Evolutionary conservation across 1,139 yeast species (phyloP).

Genomic region (Lodderomyces margitis): DNA sequence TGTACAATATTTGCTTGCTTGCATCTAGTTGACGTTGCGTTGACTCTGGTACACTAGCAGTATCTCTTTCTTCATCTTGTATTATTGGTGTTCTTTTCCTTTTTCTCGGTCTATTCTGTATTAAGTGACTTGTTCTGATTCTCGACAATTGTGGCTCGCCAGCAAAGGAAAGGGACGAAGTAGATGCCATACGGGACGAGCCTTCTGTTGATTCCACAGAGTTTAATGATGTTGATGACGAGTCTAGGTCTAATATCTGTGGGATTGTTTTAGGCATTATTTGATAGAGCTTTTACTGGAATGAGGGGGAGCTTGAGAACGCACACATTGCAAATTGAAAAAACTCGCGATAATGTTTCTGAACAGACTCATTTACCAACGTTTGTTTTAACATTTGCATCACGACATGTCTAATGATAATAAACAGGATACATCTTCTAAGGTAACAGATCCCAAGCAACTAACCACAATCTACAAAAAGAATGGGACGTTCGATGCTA

Average conservation of each 20-base stretch:
- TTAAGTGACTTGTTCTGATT: neutral
- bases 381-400: no score
- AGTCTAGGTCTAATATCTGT: conserved; percentile 5
- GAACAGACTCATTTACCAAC: no score
- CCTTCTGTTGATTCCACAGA: neutral
- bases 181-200: neutral
- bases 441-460: conserved; percentile 34
- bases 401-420: conserved; percentile 1
- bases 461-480: conserved; percentile 47
- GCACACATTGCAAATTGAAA: no score
- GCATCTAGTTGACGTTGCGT: conserved; percentile 1
- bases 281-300: neutral
- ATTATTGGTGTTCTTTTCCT: conserved; percentile 4
- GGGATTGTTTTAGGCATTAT: conserved; percentile 6
- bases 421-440: neutral
- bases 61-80: neutral
- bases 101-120: neutral
- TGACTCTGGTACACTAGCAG: neutral
- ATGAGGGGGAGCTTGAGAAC: no score
- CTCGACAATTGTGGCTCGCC: neutral
- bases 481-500: conserved; percentile 50
- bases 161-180: neutral
- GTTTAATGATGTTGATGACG: neutral
- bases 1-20: conserved; percentile 3
- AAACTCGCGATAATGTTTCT: no score